A percentile compares a stretch with the other conserved stretches of the same genome.
phyloP scores from a whole-genome alignment of 2,329 filamentous ascomycete species.

The Fusarium pseudoanthophilum region DNA sequence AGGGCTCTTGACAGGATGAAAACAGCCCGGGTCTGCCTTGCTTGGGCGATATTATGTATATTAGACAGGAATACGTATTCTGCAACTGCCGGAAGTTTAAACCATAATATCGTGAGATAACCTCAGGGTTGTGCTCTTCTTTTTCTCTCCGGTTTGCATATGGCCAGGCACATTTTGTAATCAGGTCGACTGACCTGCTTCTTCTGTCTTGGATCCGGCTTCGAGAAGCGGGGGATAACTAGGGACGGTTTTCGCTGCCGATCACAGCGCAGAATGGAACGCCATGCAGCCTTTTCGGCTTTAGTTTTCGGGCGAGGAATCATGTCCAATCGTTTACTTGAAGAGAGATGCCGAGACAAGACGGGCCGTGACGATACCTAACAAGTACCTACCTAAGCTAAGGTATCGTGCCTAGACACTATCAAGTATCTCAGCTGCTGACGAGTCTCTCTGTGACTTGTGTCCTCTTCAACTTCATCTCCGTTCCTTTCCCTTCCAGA shows the following conservation, averaged over 20 bases:
- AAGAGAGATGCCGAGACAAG: slow-evolving; percentile 34
- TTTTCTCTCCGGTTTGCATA: neutral
- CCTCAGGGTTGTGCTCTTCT: neutral
- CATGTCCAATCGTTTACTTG: slow-evolving; percentile 16
- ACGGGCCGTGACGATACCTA: slow-evolving; percentile 27
- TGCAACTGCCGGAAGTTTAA: slow-evolving; percentile 24
- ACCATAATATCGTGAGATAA: neutral
- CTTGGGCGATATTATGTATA: slow-evolving; percentile 6
- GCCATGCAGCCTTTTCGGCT: slow-evolving; percentile 29
- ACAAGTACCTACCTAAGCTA: neutral
- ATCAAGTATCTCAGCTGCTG: neutral
- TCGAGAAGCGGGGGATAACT: slow-evolving; percentile 38
- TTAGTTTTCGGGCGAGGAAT: slow-evolving; percentile 4
- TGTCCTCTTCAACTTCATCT: neutral
- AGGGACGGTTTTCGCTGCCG: slow-evolving; percentile 26
- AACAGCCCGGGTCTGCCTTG: slow-evolving; percentile 14
- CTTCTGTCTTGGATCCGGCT: slow-evolving; percentile 30
- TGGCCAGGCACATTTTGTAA: neutral
- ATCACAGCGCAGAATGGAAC: slow-evolving; percentile 32
- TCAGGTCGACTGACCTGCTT: slow-evolving; percentile 17
- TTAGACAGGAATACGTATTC: neutral
- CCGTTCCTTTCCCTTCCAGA: neutral
- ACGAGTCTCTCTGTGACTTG: neutral
- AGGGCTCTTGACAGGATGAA: slow-evolving; percentile 4
- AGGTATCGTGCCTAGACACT: neutral